Conservation (phyloP, 352 stramenopile genomes). For the Thraustochytrium striatum region DNA sequence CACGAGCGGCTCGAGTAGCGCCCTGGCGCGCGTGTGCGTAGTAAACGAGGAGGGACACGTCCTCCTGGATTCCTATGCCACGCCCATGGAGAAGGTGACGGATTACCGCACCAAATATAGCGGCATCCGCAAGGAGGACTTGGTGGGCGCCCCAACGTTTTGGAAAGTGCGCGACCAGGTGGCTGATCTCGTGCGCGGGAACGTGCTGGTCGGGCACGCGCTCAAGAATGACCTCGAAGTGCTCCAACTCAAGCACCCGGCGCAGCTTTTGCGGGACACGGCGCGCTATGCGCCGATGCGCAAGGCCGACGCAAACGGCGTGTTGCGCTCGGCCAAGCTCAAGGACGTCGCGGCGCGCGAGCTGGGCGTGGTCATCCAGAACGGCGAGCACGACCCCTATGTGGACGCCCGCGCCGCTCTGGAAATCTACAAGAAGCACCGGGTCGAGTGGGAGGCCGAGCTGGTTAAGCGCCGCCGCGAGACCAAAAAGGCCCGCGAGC, state of each 20-base stretch:
- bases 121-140: conserved; percentile 62
- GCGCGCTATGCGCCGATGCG: conserved; percentile 66
- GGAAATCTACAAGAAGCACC: conserved; percentile 53
- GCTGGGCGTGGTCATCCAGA: conserved; percentile 65
- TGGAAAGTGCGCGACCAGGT: conserved; percentile 57
- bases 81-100: conserved; percentile 65
- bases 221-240: conserved; percentile 69
- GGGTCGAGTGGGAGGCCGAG: conserved; percentile 48
- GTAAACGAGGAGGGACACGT: conserved; percentile 65
- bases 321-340: conserved; percentile 66
- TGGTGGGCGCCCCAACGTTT: conserved; percentile 56
- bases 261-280: conserved; percentile 66
- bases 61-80: conserved; percentile 66
- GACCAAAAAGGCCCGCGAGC: no score
- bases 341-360: conserved; percentile 62
- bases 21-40: conserved; percentile 66
- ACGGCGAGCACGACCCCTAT: conserved; percentile 60
- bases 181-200: conserved; percentile 60
- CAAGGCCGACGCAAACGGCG: conserved; percentile 48
- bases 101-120: conserved; percentile 74
- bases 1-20: conserved; percentile 56
- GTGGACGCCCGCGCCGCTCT: conserved; percentile 52
- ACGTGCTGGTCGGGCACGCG: conserved; percentile 74
- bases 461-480: background rate
- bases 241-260: conserved; percentile 69